phyloP scores from a whole-genome alignment of 2,329 filamentous ascomycete genomes.

The Exophiala phaeomuriformis region DNA sequence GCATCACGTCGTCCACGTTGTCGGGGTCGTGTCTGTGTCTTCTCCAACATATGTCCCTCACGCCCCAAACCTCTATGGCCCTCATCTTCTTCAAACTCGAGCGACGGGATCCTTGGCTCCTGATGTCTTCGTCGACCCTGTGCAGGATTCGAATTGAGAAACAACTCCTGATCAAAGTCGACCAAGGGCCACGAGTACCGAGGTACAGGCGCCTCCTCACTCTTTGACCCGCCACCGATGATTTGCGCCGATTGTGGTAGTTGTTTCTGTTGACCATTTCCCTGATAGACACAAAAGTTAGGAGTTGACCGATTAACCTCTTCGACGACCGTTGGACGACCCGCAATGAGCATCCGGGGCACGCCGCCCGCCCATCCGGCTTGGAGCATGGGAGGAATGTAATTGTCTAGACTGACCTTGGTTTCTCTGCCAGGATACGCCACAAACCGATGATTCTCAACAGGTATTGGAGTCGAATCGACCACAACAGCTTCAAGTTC shows the following conservation, averaged over 20 bases:
- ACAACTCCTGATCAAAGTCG: conserved; percentile 16
- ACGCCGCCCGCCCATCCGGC: conserved; percentile 14
- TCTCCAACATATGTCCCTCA: no score
- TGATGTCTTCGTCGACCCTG: not conserved
- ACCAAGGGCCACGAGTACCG: conserved; percentile 16
- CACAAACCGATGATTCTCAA: not conserved
- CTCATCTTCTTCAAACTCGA: conserved; percentile 2
- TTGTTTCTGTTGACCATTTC: no score
- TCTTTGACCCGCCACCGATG: no score
- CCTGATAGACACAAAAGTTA: not conserved
- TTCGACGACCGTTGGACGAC: not conserved
- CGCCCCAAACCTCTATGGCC: not conserved
- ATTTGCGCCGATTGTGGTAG: no score
- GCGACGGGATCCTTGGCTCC: conserved; percentile 14
- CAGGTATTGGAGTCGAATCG: conserved; percentile 2
- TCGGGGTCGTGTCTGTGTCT: no score
- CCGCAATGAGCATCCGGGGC: conserved; percentile 8
- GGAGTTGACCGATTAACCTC: not conserved
- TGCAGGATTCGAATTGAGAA: conserved; percentile 13
- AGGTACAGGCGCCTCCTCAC: no score
- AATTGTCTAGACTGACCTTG: conserved; percentile 4
- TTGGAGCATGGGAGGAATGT: conserved; percentile 13
- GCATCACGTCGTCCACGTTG: no score
- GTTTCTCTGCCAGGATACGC: conserved; percentile 7
- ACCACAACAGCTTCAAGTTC: not conserved